A percentile compares a stretch with the other conserved stretches of the same genome.
These are phyloP conservation scores for Boletus tylopilopsis DNA, from an alignment of 768 basidiomycete genomes.

Conservation along the genomic window DNA sequence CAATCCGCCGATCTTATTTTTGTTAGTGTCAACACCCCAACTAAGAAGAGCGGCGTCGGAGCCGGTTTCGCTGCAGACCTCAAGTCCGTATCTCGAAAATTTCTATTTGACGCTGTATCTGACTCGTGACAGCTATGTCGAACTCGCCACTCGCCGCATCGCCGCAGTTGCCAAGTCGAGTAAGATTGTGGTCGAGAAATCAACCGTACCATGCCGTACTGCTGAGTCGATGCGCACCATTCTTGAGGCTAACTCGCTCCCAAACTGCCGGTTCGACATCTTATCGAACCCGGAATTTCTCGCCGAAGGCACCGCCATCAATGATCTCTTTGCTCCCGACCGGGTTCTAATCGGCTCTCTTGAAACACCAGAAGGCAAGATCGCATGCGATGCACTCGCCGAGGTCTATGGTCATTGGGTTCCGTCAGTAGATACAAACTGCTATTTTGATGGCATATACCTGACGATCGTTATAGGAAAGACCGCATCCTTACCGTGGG, in stretches of 20 bases:
- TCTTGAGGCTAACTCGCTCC: constrained; percentile 95
- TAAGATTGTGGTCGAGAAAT: constrained; percentile 99
- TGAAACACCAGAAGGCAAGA: constrained; percentile 79
- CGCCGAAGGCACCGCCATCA: constrained; percentile 96
- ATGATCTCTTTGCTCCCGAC: constrained; percentile 85
- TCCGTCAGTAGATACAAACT: constrained; percentile 53
- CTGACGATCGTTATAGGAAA: constrained; percentile 37
- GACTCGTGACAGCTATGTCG: constrained; percentile 75
- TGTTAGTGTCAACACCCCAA: constrained; percentile 97
- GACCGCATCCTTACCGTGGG: constrained; percentile 90
- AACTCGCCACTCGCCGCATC: constrained; percentile 94
- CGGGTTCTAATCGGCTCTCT: constrained; percentile 97
- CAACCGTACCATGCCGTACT: constrained; percentile 97
- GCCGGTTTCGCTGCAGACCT: constrained; percentile 98
- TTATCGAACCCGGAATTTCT: constrained; percentile 99
- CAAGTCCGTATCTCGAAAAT: constrained; percentile 58
- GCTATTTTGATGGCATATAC: neutral
- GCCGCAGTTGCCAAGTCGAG: constrained; percentile 84
- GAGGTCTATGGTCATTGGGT: constrained; percentile 97
- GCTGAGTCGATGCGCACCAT: constrained; percentile 99
- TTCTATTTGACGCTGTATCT: constrained; percentile 5
- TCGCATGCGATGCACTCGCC: constrained; percentile 71
- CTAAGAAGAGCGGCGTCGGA: constrained; percentile 96
- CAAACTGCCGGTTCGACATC: constrained; percentile 90
- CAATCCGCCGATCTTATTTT: constrained; percentile 96